Evolutionary conservation across 495 filamentous ascomycete genomes (phyloP), one percentile per base, ranked within the genome.

Genomic region (Bacidia rubella): DNA sequence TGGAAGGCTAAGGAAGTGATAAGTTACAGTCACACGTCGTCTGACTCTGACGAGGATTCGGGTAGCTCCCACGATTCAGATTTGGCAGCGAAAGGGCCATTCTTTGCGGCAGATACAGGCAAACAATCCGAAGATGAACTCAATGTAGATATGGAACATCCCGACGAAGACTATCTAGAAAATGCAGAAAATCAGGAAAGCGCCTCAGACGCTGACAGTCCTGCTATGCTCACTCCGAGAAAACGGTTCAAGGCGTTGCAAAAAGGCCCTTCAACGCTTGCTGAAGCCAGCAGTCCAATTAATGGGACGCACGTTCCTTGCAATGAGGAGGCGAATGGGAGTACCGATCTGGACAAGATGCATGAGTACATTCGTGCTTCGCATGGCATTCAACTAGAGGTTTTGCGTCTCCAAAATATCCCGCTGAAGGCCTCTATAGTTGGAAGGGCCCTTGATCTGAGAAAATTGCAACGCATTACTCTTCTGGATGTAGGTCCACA

Each of bases 401-500:
- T 64, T 17, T 65, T 83, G 2, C 65, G 68, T 39, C 67, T 83
- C 27, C 69, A 80, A 54, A 71, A 77, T 41, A 69, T 83, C 24
- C 79, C 80, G 0, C 63, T 78, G 51, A 76, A 71, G 59, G 66
- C 78, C 0, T 70, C 70, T 0, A 66, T 79, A 0, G 46, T 83
- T 5, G 69, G 63, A 3, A 64, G 66, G 24, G 72, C 74, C 3
- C 58, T 82, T 4, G 78, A 83, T 54, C 47, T 82, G 11, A 67
- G 61, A 17, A 56, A 62, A 2, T 68, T 83, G 2, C 70, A 67
- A 51, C 67, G 65, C 27, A 58, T 83, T 17, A 79, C 78, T 0
- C 65, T 83, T 9, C 72, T 83, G 42, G 79, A 79, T 48, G 77
- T 80, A 22, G 80, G 80, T 1, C 59, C 70, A 2, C 80, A 83